A percentile compares a stretch with the other conserved stretches of the same genome.
Conservation (phyloP, 106 monocot species). For the Alisma plantagoaquatica region DNA sequence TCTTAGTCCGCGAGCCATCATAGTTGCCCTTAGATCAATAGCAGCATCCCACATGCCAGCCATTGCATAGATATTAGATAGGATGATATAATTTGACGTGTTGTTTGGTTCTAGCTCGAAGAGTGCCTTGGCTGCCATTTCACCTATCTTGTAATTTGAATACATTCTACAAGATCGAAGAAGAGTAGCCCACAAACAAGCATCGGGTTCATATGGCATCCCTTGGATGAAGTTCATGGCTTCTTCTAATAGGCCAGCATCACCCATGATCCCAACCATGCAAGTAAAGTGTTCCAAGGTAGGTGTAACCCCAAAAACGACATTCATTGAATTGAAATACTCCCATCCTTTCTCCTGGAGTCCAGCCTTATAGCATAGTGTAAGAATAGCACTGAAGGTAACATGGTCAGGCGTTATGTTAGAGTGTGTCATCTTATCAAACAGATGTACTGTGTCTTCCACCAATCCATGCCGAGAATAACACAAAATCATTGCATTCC, state of each 20-base stretch:
- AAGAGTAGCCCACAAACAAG: conserved; percentile 55
- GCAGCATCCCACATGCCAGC: conserved; percentile 49
- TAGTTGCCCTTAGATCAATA: conserved; percentile 14
- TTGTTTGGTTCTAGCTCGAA: conserved; percentile 51
- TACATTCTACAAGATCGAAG: conserved; percentile 42
- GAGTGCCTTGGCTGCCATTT: conserved; percentile 35
- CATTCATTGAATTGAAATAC: conserved; percentile 35
- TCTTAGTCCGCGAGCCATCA: conserved; percentile 32
- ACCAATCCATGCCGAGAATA: conserved; percentile 54
- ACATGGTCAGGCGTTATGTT: conserved; percentile 33
- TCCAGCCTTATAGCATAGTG: conserved; percentile 45
- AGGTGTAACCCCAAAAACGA: conserved; percentile 26
- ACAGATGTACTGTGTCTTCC: conserved; percentile 24
- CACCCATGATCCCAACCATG: conserved; percentile 49
- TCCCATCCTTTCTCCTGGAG: conserved; percentile 28
- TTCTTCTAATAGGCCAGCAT: conserved; percentile 42
- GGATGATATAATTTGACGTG: conserved; percentile 33
- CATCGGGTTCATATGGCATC: conserved; percentile 56
- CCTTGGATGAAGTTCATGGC: conserved; percentile 36
- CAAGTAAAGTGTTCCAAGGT: conserved; percentile 56
- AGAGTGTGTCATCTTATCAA: conserved; percentile 32
- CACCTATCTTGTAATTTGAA: conserved; percentile 39
- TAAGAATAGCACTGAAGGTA: conserved; percentile 44
- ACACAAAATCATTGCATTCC: conserved; percentile 58
- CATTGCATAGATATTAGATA: conserved; percentile 43